phyloP scores from a whole-genome alignment of 2,329 filamentous ascomycete genomes.

The Dichotomopilus funicola region DNA sequence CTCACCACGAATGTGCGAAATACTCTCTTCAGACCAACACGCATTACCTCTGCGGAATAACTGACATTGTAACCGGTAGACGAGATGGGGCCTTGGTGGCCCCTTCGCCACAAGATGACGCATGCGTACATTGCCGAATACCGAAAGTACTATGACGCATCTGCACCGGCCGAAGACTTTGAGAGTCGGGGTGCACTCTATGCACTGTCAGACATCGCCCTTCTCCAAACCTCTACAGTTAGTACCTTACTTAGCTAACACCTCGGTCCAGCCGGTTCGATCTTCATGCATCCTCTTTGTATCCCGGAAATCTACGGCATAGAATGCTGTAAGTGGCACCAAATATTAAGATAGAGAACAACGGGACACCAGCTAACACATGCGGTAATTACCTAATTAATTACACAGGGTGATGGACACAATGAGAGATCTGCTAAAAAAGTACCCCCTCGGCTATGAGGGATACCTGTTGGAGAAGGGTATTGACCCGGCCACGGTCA shows the following conservation, averaged over 20 bases:
- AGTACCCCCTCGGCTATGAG: constrained; percentile 1
- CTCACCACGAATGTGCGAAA: constrained; percentile 2
- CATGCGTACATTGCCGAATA: background rate
- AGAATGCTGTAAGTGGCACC: background rate
- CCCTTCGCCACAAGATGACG: background rate
- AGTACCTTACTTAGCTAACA: background rate
- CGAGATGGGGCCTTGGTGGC: constrained; percentile 7
- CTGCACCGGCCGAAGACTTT: background rate
- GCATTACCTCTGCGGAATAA: background rate
- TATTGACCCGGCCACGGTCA: background rate
- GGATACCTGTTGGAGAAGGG: background rate
- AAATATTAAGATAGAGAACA: too few species aligned
- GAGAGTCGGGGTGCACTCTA: background rate
- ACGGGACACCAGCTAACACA: background rate
- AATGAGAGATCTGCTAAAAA: background rate
- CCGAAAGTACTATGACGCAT: background rate
- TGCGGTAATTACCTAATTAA: background rate
- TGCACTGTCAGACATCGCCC: background rate
- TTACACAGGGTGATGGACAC: background rate
- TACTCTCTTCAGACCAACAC: background rate
- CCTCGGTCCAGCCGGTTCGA: background rate
- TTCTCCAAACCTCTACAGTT: too few species aligned
- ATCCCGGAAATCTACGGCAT: background rate
- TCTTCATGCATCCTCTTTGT: constrained; percentile 5
- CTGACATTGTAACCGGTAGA: background rate